Evolutionary conservation across 108 stramenopile species (phyloP), one percentile per base, ranked within the genome.

Genomic region (Epithemia pelagica): DNA sequence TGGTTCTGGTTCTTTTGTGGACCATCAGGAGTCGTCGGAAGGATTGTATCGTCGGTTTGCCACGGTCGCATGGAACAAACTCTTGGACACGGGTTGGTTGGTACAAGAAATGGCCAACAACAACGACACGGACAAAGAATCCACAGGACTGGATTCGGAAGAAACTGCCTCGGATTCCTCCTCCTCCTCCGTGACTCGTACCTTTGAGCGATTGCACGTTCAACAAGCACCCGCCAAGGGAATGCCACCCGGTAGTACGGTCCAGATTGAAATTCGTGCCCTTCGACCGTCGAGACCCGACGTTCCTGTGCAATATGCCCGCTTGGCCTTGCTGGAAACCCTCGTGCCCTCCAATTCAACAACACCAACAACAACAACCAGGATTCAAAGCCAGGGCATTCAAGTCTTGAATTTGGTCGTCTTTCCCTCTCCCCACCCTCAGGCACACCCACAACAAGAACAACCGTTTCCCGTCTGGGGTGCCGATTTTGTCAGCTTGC

Each of bases 321-420:
- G 90, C 22, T 76, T 78, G 32, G 86, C 87, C 5, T 65, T 91
- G 33, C 55, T 91, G 63, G 90, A 91, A 74, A 88, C 90, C 0
- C 63, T 85, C 1, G 56, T 60, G 23, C 37, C 37, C 24, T 24
- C 59, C 61, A 18, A 28, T 28, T 10, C 18, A 24, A 3, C 54
- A 60, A 32, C 71, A 29, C 24, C 59, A 22, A 22, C 56, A 58
- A 67, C 55, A 30, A 67, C 68, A 32, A 46, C 37, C 10, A 5
- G 10, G 15, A 10, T 46, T 10, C 37, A 46, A 46, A 46, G 10
- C 15, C 37, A 15, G 15, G 85, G 75, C 58, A 77, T 89, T 25
- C 87, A 92, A 65, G 91, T 92, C 3, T 71, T 92, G 27, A 92
- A 92, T 65, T 80, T 92, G 52, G 87, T 92, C 2, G 57, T 83